A percentile compares a stretch with the other conserved stretches of the same genome.
phyloP scores from a whole-genome alignment of 495 filamentous ascomycete species.

The Entonaema liquescens region DNA sequence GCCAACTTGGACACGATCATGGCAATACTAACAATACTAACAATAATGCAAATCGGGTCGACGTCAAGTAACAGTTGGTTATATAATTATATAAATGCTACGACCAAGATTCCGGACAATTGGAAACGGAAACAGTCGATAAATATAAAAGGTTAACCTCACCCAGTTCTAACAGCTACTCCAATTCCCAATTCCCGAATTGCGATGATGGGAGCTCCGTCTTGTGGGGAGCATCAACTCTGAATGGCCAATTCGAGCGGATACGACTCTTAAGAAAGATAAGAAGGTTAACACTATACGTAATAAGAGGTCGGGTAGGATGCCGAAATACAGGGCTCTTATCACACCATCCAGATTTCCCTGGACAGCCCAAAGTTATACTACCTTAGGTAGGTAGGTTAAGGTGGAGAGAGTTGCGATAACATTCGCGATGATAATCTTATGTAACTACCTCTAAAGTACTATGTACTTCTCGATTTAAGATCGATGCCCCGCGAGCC shows the following conservation, averaged over 20 bases:
- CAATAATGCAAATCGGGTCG: not conserved
- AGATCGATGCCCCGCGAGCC: not conserved
- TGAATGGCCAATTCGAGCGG: constrained; percentile 33
- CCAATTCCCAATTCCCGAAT: constrained; percentile 24
- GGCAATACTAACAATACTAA: not conserved
- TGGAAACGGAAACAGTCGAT: not conserved
- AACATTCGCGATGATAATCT: not conserved
- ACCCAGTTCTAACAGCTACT: constrained; percentile 17
- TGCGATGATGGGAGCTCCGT: constrained; percentile 9
- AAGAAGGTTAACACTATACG: constrained; percentile 21
- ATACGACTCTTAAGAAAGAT: constrained; percentile 12
- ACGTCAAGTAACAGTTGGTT: not conserved
- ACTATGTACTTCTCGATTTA: too few relatives aligned
- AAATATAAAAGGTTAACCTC: constrained; percentile 10
- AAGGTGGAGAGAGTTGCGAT: constrained; percentile 1
- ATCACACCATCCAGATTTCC: constrained; percentile 38
- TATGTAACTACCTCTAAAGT: too few relatives aligned
- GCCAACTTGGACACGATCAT: constrained; percentile 35
- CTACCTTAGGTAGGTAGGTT: not conserved
- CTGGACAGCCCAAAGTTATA: constrained; percentile 33
- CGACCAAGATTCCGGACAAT: not conserved
- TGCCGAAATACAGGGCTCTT: constrained; percentile 43
- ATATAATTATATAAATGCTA: not conserved
- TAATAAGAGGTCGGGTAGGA: constrained; percentile 23
- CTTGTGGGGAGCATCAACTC: constrained; percentile 4